Base-by-base conservation (phyloP, 768 basidiomycete species). In the Agrocybe praecox region DNA sequence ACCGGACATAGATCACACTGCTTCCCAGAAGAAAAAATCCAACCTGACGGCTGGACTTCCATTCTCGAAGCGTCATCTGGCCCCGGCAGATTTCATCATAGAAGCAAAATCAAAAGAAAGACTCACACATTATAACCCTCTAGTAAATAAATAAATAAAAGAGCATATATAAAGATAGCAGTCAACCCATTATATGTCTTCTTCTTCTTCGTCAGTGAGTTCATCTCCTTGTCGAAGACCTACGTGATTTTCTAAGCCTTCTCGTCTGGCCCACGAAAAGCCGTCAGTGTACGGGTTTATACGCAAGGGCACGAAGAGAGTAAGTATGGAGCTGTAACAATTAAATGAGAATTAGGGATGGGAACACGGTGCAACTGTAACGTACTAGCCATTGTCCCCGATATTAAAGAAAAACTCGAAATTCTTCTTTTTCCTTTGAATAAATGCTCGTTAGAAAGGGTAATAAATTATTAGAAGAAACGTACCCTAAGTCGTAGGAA, bases 351-450 rank as follows among this genome's bases (percentile, higher is more conserved):
- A 17, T 33, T 36, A 19, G 33, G 10, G 52, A 29, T 17, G 29
- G 15, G 18, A 40, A 6, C 43, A 46, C 32, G 11, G 29, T 14
- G 34, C 21, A 49, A 29, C 0, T 58, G 33, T 6, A 1, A 86
- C 94, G 62, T 71, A 96, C 94, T 95, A 93, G 74, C 91, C 88
- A 10, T 81, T 77, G 18, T 77, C 76, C 10, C 90, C 91, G 26
- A 96, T 65, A 64, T 98, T 98, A 74, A 98, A 96, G 66, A 96
- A 97, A 18, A 93, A 69, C 59, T 81, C 72, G 10, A 98, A 73
- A 67, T 99, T 98, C 64, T 77, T 79, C 49, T 75, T 72, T 65
- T 76, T 80, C 22, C 84, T 84, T 65, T 15, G 18, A 42, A 26
- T 47, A n/a, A 50, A 48, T 11, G 26, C 43, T 47, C 26, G 40